Evolutionary conservation across 2,329 filamentous ascomycete genomes (phyloP), one percentile per base, ranked within the genome.

Genomic region (Delphinella strobiligena): DNA sequence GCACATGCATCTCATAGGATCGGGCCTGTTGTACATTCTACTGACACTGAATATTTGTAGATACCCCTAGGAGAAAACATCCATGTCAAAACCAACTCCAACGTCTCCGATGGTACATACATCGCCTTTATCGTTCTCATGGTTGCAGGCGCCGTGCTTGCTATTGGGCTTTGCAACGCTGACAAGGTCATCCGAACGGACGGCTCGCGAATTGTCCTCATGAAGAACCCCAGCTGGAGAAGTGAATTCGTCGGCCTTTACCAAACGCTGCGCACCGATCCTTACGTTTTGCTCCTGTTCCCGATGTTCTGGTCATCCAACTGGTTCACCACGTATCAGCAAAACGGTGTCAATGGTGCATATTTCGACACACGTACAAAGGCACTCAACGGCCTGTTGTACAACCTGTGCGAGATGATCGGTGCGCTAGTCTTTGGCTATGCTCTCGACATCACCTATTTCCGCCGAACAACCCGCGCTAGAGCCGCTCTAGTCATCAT

Each of bases 221-320:
- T 89, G 82, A 89, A 91, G 67, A 83, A 93, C 61, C 87, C 87
- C 3, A 83, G 81, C 37, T 93, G 83, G 82, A 75, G 75, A 53
- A 79, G 81, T 2, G 87, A 94, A 62, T 61, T 93, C 45, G 47
- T 72, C 14, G 87, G 87, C 40, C 74, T 94, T 2, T 80, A 71
- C 59, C 72, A 91, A 58, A 86, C 82, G 1, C 62, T 93, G 41
- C 62, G 64, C 37, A 69, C 69, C 22, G 81, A 91, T 50, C 76
- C 75, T 4, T 89, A 80, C 62, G 79, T 91, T 51, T 46, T 88
- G 40, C 60, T 80, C 14, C 70, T 89, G 19, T 89, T 87, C 65
- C 82, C 82, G 53, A 83, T 87, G 78, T 87, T 88, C 64, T 72
- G 83, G 54, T 73, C 79, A 35, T 82, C 78, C 57, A 88, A 87